Evolutionary conservation across 2,329 filamentous ascomycete genomes (phyloP), one percentile per base, ranked within the genome.

Genomic region (Fusarium ambrosium): DNA sequence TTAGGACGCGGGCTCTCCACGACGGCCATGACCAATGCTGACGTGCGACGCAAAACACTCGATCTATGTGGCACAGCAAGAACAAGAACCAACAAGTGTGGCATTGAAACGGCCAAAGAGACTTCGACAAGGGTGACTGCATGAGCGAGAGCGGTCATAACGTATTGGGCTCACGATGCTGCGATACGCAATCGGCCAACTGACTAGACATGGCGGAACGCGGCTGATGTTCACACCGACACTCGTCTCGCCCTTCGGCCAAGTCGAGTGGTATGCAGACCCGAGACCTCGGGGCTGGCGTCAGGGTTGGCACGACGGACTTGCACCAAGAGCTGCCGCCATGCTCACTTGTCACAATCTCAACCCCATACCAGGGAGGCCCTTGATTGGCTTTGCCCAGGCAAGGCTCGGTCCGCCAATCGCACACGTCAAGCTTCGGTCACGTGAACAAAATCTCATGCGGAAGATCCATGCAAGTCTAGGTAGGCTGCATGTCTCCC

Each of bases 331-430:
- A 75, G 56, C 68, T 67, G 62, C 66, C 66, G 61, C 64, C 62
- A 71, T 62, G 61, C 68, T 69, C 62, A 68, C 64, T 70, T 77
- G 68, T 75, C 71, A 75, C 65, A 77, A 62, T 66, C 69, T 70
- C 36, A 64, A 72, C 72, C 67, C 43, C 66, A 66, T 36, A 11
- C 11, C 37, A 62, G 37, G 68, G 56, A 27, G 65, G 61, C 63
- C 70, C 43, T 72, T 77, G 71, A 79, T 77, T 80, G 77, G 78
- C 63, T 55, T 72, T 53, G 71, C 68, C 68, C 73, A 79, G 72
- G 74, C 74, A 82, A 80, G 80, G 81, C 75, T 77, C 82, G 81
- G 77, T 81, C 82, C 82, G 82, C 82, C 79, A 82, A 83, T 83
- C 80, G 81, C 81, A 80, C 81, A 79, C 82, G 81, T 82, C 73